Base-by-base conservation (phyloP, 23 red algal species). In the Agarophyton chilense region DNA sequence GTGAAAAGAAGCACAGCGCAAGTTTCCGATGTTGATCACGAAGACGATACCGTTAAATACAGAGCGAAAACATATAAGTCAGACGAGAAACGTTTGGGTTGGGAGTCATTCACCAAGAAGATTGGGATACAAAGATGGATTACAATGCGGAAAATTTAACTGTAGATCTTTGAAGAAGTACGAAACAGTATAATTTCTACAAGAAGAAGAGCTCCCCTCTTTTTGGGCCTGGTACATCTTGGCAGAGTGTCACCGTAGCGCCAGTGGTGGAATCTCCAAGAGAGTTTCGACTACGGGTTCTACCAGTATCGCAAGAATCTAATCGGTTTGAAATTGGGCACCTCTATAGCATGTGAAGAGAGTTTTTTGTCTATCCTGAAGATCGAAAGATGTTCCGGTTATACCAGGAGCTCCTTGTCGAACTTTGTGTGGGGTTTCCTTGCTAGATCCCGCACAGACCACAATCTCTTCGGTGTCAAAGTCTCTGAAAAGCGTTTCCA, bases 251-350 rank as follows among this genome's bases (percentile, higher is more conserved):
- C 14, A 9, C 86, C 11, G 41, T 79, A 25, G 64, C 86, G 13
- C 47, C 42, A 13, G 87, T 71, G 0, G 33, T 47, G 34, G 78
- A 52, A 64, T 52, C 42, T 33, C 56, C 78, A 42, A 79, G 90
- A 52, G 77, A 93, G 41, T 93, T 55, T 62, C 42, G 50, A 40
- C 58, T 93, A 2, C 84, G 79, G 78, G 88, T 92, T 19, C 68
- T 93, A n/a, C 90, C 78, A 21, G 64, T 65, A 22, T 46, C 53
- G 29, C 70, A 83, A 36, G 70, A 66, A 13, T 58, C 50, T 33
- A 52, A 44, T 17, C 40, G 35, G 17, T 73, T 62, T 61, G 90
- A 52, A 56, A 61, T 46, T 64, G 90, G 90, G 2, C 34, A 93
- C 9, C 36, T 93, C 17, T 46, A 77, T 24, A 43, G 78, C 76